Base-by-base conservation (phyloP, 1,284 basidiomycete species). In the Cutaneotrichosporon curvatum region DNA sequence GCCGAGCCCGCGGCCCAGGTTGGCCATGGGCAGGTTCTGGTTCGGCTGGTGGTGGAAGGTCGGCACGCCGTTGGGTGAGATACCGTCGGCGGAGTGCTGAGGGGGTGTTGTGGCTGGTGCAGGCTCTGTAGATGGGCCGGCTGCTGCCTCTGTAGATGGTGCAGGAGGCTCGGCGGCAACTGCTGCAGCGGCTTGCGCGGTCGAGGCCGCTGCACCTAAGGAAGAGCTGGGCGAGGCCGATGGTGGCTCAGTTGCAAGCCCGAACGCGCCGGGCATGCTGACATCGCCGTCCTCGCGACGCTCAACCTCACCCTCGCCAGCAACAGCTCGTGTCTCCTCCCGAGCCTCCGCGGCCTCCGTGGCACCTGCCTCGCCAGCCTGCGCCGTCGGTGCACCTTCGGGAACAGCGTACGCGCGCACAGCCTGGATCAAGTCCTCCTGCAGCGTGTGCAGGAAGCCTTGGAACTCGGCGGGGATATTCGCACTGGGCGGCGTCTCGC, bases 361-460 rank as follows among this genome's bases (percentile, higher is more conserved):
- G n/a, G n/a, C n/a, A n/a, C n/a, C n/a, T n/a, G n/a, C n/a, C n/a
- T n/a, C n/a, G n/a, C n/a, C n/a, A n/a, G n/a, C n/a, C n/a, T n/a
- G n/a, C n/a, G n/a, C n/a, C n/a, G n/a, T n/a, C n/a, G n/a, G n/a
- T n/a, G n/a, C n/a, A n/a, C n/a, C n/a, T n/a, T 49, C 47, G 4
- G 57, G 56, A 11, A 48, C 58, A 4, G 58, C 60, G 50, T 63
- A 71, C 22, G 58, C 62, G 22, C 67, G 55, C 4, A 72, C 55
- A 4, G 68, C 63, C 3, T 54, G 59, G 15, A 70, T 58, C 2
- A 72, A 47, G 40, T 67, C 66, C 14, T 46, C 54, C 45, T 71
- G 68, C 14, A 72, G 51, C 0, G 52, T 54, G 21, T 65, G 61
- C 31, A 72, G 50, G 47, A 72, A 72, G 22, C 50, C 48, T 39